Base-by-base conservation (phyloP, 768 basidiomycete genomes). In the Pluteus cervinus region DNA sequence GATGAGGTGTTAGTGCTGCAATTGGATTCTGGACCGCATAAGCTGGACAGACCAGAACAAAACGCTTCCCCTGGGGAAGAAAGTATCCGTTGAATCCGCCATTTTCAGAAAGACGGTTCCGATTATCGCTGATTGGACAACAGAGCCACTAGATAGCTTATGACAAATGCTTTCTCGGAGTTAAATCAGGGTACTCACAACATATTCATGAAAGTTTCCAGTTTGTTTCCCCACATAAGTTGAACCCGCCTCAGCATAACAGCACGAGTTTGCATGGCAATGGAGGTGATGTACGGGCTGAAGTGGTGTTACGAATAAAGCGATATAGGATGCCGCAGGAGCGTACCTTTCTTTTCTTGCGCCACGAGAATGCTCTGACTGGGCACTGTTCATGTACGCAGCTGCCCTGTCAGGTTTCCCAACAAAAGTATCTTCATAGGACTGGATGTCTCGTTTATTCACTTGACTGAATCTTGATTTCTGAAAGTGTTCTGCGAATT, bases 11-110 rank as follows among this genome's bases (percentile, higher is more conserved):
- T 22, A 40, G n/a, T 36, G 15, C 7, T 31, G 28, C n/a, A 9
- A 2, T 20, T 9, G n/a, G 14, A 20, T 34, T 37, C 1, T 18
- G 5, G 22, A 7, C 34, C 32, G 24, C 10, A 29, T 2, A 14
- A 10, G n/a, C 24, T 8, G 24, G 24, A 59, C 71, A 21, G 58
- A 76, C 70, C 85, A 84, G 67, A 82, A 86, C 18, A 88, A 57
- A 11, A 82, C 64, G 63, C 84, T 77, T 21, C 81, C 84, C 17
- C 85, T 71, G 11, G 79, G 75, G 60, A 81, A 86, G 54, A 75
- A 78, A n/a, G 72, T 75, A 4, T 62, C 47, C 0, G 83, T 81
- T 12, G 60, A 52, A 12, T 75, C 63, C 2, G 69, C 62, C 29
- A 79, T 57, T 5, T 64, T 60, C 41, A 73, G 64, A 65, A 83